A percentile compares a stretch with the other conserved stretches of the same genome.
These are phyloP conservation scores for Cucurbitaria berberidis DNA, from an alignment of 2,329 filamentous ascomycete species.

Conservation along the genomic window DNA sequence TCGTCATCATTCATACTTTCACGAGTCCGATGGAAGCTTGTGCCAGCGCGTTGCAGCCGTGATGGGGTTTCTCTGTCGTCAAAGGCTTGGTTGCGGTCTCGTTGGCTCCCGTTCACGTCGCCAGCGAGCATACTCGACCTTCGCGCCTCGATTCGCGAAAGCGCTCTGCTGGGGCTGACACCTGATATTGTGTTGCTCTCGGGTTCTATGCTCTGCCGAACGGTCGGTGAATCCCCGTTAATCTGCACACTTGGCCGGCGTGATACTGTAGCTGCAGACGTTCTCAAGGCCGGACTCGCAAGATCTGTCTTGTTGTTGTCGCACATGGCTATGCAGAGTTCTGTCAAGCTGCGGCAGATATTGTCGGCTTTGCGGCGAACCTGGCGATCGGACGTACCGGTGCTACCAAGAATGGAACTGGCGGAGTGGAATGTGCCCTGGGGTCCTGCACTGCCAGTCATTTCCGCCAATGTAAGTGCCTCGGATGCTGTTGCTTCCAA, in stretches of 20 bases:
- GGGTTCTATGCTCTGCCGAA: constrained; percentile 44
- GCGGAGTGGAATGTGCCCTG: constrained; percentile 67
- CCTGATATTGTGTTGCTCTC: constrained; percentile 39
- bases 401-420: constrained; percentile 67
- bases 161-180: constrained; percentile 44
- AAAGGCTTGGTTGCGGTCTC: constrained; percentile 40
- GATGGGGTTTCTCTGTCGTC: constrained; percentile 29
- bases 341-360: constrained; percentile 89
- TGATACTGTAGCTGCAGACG: constrained; percentile 27
- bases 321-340: constrained; percentile 81
- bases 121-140: constrained; percentile 42
- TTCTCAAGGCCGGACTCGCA: constrained; percentile 39
- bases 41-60: constrained; percentile 47
- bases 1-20: constrained; percentile 44
- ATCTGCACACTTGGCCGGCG: constrained; percentile 46
- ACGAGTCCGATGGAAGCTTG: constrained; percentile 47
- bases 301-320: constrained; percentile 46
- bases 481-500: constrained; percentile 83
- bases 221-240: constrained; percentile 44
- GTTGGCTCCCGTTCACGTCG: constrained; percentile 13
- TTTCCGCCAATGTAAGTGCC: constrained; percentile 76
- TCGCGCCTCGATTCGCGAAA: constrained; percentile 55
- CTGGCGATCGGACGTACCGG: constrained; percentile 74
- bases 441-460: constrained; percentile 76
- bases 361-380: constrained; percentile 89